phyloP scores from a whole-genome alignment of 441 rosid species.

The Eutrema salsugineum region DNA sequence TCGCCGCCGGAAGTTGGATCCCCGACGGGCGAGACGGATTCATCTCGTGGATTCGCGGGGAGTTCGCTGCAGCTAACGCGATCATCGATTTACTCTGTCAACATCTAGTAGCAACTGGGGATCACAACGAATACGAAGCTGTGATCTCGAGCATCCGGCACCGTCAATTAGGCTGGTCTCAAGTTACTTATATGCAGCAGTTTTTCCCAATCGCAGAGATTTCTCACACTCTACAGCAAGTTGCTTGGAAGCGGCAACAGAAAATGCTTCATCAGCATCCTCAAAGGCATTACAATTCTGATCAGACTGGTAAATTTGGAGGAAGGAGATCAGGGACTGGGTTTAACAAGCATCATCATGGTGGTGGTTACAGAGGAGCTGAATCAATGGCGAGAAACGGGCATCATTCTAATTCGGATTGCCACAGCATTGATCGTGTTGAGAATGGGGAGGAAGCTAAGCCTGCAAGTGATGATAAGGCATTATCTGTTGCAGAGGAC shows the following conservation, averaged over 20 bases:
- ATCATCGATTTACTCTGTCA: slow-evolving; percentile 72
- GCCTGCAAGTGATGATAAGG: slow-evolving; percentile 32
- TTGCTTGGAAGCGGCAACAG: slow-evolving; percentile 52
- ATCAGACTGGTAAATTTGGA: slow-evolving; percentile 47
- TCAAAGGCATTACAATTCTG: slow-evolving; percentile 35
- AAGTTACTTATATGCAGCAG: slow-evolving; percentile 84
- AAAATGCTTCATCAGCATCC: slow-evolving; percentile 48
- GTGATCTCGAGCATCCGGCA: slow-evolving; percentile 57
- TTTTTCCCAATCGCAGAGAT: slow-evolving; percentile 66
- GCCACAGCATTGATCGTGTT: neutral
- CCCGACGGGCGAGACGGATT: slow-evolving; percentile 76
- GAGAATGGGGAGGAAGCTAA: slow-evolving; percentile 32
- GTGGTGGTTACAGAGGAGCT: slow-evolving; percentile 39
- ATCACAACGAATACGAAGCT: slow-evolving; percentile 61
- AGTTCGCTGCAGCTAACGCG: slow-evolving; percentile 91
- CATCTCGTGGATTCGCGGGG: slow-evolving; percentile 79
- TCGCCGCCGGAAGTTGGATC: slow-evolving; percentile 50
- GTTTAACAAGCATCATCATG: slow-evolving; percentile 34
- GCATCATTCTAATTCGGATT: slow-evolving; percentile 32
- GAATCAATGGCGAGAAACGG: slow-evolving; percentile 37
- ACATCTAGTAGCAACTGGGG: slow-evolving; percentile 59
- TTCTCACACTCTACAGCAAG: slow-evolving; percentile 56
- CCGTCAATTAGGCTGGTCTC: slow-evolving; percentile 77
- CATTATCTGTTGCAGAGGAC: slow-evolving; percentile 32
- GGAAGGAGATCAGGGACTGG: slow-evolving; percentile 55